Conservation (phyloP, 768 basidiomycete species). For the Agaricus subrufescens region DNA sequence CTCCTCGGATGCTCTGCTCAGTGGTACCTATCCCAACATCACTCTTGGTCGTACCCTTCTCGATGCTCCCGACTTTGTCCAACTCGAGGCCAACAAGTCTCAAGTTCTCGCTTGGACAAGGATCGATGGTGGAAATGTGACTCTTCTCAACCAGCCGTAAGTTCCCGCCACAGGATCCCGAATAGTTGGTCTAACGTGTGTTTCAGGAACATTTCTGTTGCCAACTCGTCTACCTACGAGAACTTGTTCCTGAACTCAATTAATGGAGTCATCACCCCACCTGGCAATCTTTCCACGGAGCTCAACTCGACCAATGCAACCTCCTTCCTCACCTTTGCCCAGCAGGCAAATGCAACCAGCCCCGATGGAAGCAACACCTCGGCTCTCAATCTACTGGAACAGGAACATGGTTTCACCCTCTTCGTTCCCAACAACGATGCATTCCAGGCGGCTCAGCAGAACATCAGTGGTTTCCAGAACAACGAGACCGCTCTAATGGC, state of each 20-base stretch:
- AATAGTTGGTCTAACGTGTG: neutral
- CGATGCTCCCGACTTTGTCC: conserved; percentile 39
- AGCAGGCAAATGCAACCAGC: conserved; percentile 19
- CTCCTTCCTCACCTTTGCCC: conserved; percentile 27
- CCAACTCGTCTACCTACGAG: conserved; percentile 35
- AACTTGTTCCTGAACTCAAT: conserved; percentile 42
- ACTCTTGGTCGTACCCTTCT: conserved; percentile 67
- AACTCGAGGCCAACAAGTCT: conserved; percentile 51
- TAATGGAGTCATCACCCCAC: conserved; percentile 47
- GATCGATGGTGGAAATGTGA: conserved; percentile 21
- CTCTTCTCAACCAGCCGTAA: conserved; percentile 47
- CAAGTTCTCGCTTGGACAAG: conserved; percentile 47
- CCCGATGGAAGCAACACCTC: conserved; percentile 30
- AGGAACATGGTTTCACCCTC: conserved; percentile 53
- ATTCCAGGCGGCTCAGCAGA: conserved; percentile 28
- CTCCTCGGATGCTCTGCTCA: conserved; percentile 20
- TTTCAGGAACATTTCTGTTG: conserved; percentile 22
- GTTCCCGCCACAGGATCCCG: conserved; percentile 6
- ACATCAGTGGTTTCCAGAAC: conserved; percentile 25
- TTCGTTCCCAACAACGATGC: conserved; percentile 61
- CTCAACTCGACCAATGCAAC: conserved; percentile 40
- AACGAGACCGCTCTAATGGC: conserved; percentile 43
- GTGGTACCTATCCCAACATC: conserved; percentile 46
- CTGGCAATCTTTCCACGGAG: conserved; percentile 40
- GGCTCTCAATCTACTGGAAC: conserved; percentile 27